A percentile compares a stretch with the other conserved stretches of the same genome.
Evolutionary conservation across 495 filamentous ascomycete genomes (phyloP).

Genomic region (Parathielavia hyrcaniae): DNA sequence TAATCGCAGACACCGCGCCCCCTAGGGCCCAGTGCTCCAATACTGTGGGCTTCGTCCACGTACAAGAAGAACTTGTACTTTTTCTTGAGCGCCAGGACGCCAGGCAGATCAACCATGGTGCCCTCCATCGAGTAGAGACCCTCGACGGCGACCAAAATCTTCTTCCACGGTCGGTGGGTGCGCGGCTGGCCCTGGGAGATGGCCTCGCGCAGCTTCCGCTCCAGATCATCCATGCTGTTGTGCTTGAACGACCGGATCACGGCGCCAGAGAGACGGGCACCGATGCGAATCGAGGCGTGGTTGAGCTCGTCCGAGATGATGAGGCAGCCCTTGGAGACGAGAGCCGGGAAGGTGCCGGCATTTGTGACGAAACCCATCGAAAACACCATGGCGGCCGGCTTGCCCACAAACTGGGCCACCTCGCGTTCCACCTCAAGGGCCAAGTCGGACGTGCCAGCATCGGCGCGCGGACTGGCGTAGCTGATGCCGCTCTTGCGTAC

Average conservation of each 20-base stretch:
- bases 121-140: slow-evolving; percentile 99
- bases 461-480: slow-evolving; percentile 69
- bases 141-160: slow-evolving; percentile 94
- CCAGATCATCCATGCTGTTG: slow-evolving; percentile 87
- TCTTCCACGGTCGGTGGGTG: slow-evolving; percentile 97
- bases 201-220: slow-evolving; percentile 74
- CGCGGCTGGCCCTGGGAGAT: slow-evolving; percentile 95
- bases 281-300: slow-evolving; percentile 93
- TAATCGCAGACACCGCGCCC: slow-evolving; percentile 96
- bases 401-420: slow-evolving; percentile 86
- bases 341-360: slow-evolving; percentile 77
- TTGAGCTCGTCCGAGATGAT: slow-evolving; percentile 97
- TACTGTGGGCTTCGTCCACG: slow-evolving; percentile 93
- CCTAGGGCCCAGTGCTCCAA: slow-evolving; percentile 81
- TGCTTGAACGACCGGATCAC: slow-evolving; percentile 96
- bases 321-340: slow-evolving; percentile 85
- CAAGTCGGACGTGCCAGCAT: slow-evolving; percentile 82
- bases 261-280: slow-evolving; percentile 85
- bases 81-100: slow-evolving; percentile 74
- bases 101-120: slow-evolving; percentile 93
- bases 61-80: slow-evolving; percentile 96
- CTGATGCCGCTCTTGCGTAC: slow-evolving; percentile 79
- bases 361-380: slow-evolving; percentile 99
- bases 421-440: slow-evolving; percentile 82
- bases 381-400: slow-evolving; percentile 90